These are phyloP conservation scores for Aegilops speltoides DNA, from an alignment of 176 grass and related monocot genomes.

Conservation along the genomic window DNA sequence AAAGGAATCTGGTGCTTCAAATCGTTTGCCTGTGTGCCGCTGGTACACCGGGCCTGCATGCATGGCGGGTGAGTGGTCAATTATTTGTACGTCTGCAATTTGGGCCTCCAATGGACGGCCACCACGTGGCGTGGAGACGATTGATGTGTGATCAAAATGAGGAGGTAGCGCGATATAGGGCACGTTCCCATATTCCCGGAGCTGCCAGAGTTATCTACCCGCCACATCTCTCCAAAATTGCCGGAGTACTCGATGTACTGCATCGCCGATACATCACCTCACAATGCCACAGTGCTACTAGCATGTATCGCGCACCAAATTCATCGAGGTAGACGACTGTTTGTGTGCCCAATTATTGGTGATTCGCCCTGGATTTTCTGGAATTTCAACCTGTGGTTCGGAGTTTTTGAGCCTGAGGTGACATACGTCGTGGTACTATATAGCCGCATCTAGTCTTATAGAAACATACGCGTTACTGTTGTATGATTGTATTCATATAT, in stretches of 20 bases:
- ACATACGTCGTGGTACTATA: not conserved
- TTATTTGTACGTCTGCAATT: constrained; percentile 32
- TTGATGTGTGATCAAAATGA: not conserved
- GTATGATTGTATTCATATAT: too few species aligned
- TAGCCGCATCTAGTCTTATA: too few species aligned
- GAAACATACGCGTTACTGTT: too few species aligned
- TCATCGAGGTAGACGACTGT: not conserved
- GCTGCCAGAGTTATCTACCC: not conserved
- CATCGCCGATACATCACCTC: not conserved
- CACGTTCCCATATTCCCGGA: constrained; percentile 37
- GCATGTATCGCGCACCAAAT: not conserved
- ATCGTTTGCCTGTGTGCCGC: not conserved
- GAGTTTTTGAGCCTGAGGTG: not conserved
- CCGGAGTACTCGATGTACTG: not conserved
- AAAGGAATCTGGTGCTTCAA: constrained; percentile 9
- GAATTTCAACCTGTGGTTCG: not conserved
- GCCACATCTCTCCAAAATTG: not conserved
- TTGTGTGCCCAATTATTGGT: not conserved
- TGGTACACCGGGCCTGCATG: constrained; percentile 1
- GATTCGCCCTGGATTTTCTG: not conserved
- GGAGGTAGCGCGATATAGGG: not conserved
- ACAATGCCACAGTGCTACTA: not conserved
- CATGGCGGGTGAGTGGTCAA: not conserved
- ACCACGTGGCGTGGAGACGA: not conserved
- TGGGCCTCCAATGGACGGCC: not conserved